Evolutionary conservation across 2,329 filamentous ascomycete genomes (phyloP), one percentile per base, ranked within the genome.

Genomic region (Purpureocillium lavendulum): DNA sequence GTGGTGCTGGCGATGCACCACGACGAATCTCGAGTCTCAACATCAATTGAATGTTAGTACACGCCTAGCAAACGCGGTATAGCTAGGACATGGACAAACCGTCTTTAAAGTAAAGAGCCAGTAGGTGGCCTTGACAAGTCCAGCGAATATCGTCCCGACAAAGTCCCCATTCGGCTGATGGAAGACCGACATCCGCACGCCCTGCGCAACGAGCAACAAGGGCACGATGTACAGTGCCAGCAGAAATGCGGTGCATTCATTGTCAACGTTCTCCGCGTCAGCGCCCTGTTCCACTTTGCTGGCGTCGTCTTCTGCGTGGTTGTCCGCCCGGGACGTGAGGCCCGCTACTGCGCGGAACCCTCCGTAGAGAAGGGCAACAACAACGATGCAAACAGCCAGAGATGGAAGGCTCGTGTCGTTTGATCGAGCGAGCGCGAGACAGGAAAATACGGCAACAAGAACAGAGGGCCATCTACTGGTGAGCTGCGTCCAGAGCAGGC

Each of bases 101-200:
- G 52, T 45, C 33, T 54, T 51, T 3, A 58, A 52, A 0, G 46
- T 48, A 21, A 58, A 65, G 39, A 53, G 60, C 62, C 64, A 69
- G 2, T 53, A 48, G 1, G 50, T 40, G 0, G 57, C 55, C 16
- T 66, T 67, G 0, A 45, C 34, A 0, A 54, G 16, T 0, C 55
- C 61, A 2, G 61, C 30, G 0, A 45, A 12, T 1, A 62, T 7
- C 0, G 46, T 15, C 7, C 7, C 3, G 8, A 11, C 8, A 14
- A 30, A 3, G 15, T 14, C 3, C 8, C 35, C 35, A 4, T 18
- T 30, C 15, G 26, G 7, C 35, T 30, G 8, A 8, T 21, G 15
- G 7, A 36, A 7, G 4, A 30, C 13, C 4, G 18, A 29, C 15
- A 14, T 30, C 2, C 35, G 26, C 12, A 36, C 4, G 7, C 15